A percentile compares a stretch with the other conserved stretches of the same genome.
Conservation (phyloP, 140 eudicot species). For the Anethum foeniculum region DNA sequence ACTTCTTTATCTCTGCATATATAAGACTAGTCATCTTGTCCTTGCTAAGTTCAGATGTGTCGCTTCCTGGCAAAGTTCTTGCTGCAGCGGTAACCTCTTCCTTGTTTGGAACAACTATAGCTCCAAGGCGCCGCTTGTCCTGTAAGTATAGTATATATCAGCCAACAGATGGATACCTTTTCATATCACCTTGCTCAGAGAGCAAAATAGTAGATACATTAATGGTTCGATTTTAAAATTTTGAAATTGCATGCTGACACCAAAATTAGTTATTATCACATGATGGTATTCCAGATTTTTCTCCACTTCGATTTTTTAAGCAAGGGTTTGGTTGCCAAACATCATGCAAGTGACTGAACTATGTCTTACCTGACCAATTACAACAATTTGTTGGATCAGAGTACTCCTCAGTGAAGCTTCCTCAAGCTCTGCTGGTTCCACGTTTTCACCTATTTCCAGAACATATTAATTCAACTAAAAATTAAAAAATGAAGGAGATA, state of each 20-base stretch:
- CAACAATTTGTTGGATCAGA: constrained; percentile 77
- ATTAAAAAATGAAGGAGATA: background rate
- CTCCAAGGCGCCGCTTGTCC: constrained; percentile 99
- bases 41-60: constrained; percentile 45
- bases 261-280: background rate
- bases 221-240: background rate
- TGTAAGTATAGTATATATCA: constrained; percentile 18
- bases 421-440: constrained; percentile 90
- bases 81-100: constrained; percentile 57
- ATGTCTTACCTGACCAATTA: constrained; percentile 76
- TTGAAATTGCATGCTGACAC: background rate
- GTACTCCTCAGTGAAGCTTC: constrained; percentile 93
- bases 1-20: constrained; percentile 60
- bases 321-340: constrained; percentile 2
- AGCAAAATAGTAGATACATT: background rate
- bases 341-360: background rate
- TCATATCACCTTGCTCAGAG: background rate
- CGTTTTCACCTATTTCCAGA: constrained; percentile 66
- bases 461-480: background rate
- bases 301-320: background rate
- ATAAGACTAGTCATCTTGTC: constrained; percentile 40
- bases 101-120: constrained; percentile 88
- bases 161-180: background rate
- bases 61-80: constrained; percentile 38
- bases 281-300: background rate